Percentiles rank a stretch among this genome's conserved stretches.
Conservation (phyloP, 164 flowering plant genomes). For the Sextonia rubra region DNA sequence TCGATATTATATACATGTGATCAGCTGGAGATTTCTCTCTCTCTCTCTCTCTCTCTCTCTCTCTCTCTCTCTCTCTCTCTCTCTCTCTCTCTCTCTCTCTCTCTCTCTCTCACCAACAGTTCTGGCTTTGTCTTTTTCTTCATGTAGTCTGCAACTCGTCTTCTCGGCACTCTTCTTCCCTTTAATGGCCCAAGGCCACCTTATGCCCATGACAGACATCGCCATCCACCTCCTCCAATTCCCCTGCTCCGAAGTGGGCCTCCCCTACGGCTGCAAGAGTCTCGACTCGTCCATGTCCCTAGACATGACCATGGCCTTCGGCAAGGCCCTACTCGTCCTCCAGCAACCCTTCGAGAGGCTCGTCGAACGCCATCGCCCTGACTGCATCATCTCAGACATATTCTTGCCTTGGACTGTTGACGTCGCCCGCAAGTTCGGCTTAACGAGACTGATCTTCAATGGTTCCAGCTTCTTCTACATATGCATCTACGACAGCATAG, state of each 20-base stretch:
- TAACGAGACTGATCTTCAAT: slow-evolving; percentile 30
- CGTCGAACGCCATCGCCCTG: slow-evolving; percentile 19
- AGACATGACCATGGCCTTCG: slow-evolving; percentile 16
- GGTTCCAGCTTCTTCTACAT: slow-evolving; percentile 23
- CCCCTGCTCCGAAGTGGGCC: neutral
- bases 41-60: neutral
- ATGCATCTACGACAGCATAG: slow-evolving; percentile 5
- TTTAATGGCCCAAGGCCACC: slow-evolving; percentile 11
- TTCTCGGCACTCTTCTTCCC: slow-evolving; percentile 11
- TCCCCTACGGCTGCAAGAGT: slow-evolving; percentile 6
- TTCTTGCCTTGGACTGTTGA: slow-evolving; percentile 30
- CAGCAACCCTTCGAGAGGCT: slow-evolving; percentile 24
- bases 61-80: neutral
- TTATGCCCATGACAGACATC: slow-evolving; percentile 12
- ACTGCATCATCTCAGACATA: slow-evolving; percentile 34
- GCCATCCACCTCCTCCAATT: slow-evolving; percentile 4
- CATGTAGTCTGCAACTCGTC: neutral
- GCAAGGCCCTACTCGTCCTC: slow-evolving; percentile 17
- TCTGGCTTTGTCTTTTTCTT: neutral
- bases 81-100: neutral
- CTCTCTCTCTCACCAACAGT: neutral
- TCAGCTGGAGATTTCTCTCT: neutral
- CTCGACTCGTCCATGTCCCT: slow-evolving; percentile 1
- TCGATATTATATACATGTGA: no score
- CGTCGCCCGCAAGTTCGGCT: slow-evolving; percentile 18